Evolutionary conservation across 768 basidiomycete species (phyloP).

Genomic region (Auricularia sp.): DNA sequence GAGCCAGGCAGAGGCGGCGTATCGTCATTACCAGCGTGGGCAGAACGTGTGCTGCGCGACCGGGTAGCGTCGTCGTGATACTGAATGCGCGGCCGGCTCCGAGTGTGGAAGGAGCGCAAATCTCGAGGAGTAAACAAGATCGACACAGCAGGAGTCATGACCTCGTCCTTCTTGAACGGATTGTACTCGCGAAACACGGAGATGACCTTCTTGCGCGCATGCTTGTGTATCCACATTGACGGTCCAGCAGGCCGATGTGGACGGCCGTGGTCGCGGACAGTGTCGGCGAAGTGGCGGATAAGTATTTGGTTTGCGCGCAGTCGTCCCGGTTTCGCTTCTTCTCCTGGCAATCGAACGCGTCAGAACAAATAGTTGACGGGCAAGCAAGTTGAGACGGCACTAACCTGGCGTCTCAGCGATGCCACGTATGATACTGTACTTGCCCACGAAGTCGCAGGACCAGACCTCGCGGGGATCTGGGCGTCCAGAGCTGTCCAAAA

Average conservation of each 20-base stretch:
- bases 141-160: not conserved
- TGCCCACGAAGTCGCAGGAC: conserved; percentile 52
- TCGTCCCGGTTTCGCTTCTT: conserved; percentile 39
- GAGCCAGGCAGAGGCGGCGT: not conserved
- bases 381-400: not conserved
- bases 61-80: conserved; percentile 1
- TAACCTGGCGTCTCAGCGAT: not conserved
- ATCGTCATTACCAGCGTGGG: not conserved
- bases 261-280: conserved; percentile 26
- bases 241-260: conserved; percentile 38
- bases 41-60: not conserved
- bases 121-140: not conserved
- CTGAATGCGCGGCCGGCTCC: not conserved
- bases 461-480: conserved; percentile 47
- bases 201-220: conserved; percentile 69
- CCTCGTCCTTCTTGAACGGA: not conserved
- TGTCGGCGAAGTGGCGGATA: conserved; percentile 44
- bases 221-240: conserved; percentile 64
- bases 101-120: not conserved
- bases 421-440: conserved; percentile 45
- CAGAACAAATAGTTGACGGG: not conserved
- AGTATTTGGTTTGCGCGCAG: conserved; percentile 60
- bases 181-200: conserved; percentile 51
- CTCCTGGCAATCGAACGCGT: conserved; percentile 17
- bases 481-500: not conserved